Percentiles rank a stretch among this genome's conserved stretches.
Evolutionary conservation across 805 yeast species (phyloP).

Genomic region (Yarrowia bubula): DNA sequence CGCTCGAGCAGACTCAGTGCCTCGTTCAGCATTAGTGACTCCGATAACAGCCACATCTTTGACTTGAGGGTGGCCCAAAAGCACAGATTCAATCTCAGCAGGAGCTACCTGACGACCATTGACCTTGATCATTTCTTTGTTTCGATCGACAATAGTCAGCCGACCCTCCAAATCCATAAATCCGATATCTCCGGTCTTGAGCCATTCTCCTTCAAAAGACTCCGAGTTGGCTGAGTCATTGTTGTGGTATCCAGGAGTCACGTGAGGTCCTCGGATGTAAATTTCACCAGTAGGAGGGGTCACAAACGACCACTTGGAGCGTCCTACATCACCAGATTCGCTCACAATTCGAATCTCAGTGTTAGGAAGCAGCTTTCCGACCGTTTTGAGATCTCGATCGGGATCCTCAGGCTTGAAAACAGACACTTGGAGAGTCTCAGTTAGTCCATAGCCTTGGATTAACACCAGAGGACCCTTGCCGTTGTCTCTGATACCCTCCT

Average conservation of each 20-base stretch:
- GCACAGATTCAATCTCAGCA: conserved; percentile 87
- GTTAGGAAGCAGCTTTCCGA: background rate
- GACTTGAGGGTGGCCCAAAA: conserved; percentile 71
- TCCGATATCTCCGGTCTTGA: conserved; percentile 59
- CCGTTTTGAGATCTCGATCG: background rate
- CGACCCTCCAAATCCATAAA: conserved; percentile 46
- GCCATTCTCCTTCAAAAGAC: conserved; percentile 50
- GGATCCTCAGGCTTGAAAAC: background rate
- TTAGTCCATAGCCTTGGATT: conserved; percentile 26
- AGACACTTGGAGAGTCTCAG: conserved; percentile 29
- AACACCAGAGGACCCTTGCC: conserved; percentile 27
- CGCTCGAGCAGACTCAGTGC: conserved; percentile 58
- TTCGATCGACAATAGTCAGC: conserved; percentile 45
- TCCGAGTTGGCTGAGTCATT: conserved; percentile 49
- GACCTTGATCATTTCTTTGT: conserved; percentile 41
- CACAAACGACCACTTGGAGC: conserved; percentile 26
- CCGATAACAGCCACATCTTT: conserved; percentile 91
- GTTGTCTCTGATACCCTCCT: conserved; percentile 34
- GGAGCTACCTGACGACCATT: conserved; percentile 81
- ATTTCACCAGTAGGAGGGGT: conserved; percentile 46
- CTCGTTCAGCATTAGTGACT: conserved; percentile 59
- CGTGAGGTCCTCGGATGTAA: conserved; percentile 52
- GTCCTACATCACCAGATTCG: conserved; percentile 4
- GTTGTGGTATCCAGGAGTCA: conserved; percentile 51
- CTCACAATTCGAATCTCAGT: background rate